A percentile compares a stretch with the other conserved stretches of the same genome.
Conservation (phyloP, 2,329 filamentous ascomycete species). For the Blastomyces parvus region DNA sequence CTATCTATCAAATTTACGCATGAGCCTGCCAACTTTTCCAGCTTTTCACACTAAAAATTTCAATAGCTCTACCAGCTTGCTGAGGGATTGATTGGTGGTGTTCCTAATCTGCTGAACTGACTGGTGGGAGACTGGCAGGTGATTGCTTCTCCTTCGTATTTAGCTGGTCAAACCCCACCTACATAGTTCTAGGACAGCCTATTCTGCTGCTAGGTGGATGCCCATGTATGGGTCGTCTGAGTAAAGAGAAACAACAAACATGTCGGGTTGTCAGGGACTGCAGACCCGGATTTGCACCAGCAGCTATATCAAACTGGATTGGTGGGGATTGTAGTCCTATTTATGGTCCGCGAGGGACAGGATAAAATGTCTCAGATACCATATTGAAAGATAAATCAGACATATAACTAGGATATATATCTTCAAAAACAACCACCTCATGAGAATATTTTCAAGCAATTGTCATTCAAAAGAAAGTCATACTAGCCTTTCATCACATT, state of each 20-base stretch:
- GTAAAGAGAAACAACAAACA: neutral
- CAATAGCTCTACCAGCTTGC: neutral
- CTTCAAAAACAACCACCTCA: neutral
- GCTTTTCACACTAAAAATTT: neutral
- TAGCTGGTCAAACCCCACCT: neutral
- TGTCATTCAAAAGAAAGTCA: neutral
- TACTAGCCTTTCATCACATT: neutral
- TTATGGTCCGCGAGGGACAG: neutral
- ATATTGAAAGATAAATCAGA: too few relatives aligned
- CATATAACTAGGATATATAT: neutral
- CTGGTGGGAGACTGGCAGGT: neutral
- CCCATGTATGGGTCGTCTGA: neutral
- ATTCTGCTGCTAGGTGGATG: too few relatives aligned
- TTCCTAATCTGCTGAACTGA: neutral
- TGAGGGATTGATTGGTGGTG: constrained; percentile 6
- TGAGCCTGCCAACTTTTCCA: neutral
- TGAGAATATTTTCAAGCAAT: neutral
- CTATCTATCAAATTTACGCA: neutral
- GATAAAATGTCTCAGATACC: neutral
- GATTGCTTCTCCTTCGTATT: neutral
- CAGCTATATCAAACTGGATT: neutral
- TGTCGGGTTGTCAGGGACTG: neutral
- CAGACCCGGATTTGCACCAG: neutral
- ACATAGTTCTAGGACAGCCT: too few relatives aligned
- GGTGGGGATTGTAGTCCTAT: neutral